Base-by-base conservation (phyloP, 768 basidiomycete species). In the Termitomyces sp. region DNA sequence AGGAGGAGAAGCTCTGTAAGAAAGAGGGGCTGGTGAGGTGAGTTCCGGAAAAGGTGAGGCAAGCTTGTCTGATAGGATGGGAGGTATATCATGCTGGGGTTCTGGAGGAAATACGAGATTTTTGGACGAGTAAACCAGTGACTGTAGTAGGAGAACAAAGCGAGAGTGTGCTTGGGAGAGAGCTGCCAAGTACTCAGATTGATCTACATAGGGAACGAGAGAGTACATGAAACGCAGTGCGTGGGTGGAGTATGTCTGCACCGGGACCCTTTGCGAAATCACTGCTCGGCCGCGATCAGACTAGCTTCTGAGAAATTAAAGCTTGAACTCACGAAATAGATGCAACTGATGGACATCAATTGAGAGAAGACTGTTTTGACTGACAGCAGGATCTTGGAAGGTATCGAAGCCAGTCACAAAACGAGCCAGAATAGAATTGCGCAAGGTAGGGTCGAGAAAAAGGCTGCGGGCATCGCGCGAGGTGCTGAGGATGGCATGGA, bases 21-120 rank as follows among this genome's bases (percentile, higher is more conserved):
- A 84, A 5, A 92, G 74, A 0, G 90, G 90, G 6, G 87, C 80
- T 22, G 90, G 90, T 66, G 91, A 90, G 9, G 77, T 81, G 54
- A 92, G 77, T 59, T 88, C 82, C 45, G 83, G 74, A 17, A 76
- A 60, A 19, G 68, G 64, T 26, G 70, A 67, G 5, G 74, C 66
- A 41, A 58, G 63, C 48, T 64, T 66, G 52, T 79, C 76, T 47
- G 80, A 78, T 10, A 58, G 14, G 15, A 22, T 26, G 7, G 50
- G 22, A 52, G 45, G 47, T 7, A 38, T 24, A 10, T 28, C 30
- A 55, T 55, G 56, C 3, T 30, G 15, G 14, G 69, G 69, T 53
- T 83, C 82, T 14, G 71, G 63, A 10, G 76, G 75, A 6, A 80
- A 64, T 14, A 81, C 74, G 6, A 74, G 62, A 21, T 69, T 64